phyloP scores from a whole-genome alignment of 2,329 filamentous ascomycete species.

The Stromatinia cepivora region DNA sequence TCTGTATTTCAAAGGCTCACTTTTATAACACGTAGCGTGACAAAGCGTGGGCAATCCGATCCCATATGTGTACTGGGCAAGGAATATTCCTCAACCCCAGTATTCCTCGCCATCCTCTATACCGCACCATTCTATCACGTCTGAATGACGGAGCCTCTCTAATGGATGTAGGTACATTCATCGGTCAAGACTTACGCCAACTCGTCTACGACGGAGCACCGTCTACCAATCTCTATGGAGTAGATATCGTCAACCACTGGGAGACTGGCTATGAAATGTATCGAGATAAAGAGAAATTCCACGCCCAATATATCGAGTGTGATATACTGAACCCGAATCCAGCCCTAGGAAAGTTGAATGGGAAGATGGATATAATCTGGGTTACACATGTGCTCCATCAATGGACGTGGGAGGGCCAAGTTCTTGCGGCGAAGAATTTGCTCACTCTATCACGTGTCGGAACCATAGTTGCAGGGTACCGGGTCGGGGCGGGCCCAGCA shows the following conservation, averaged over 20 bases:
- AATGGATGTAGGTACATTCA: conserved; percentile 39
- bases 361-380: conserved; percentile 45
- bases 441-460: conserved; percentile 12
- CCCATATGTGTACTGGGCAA: conserved; percentile 28
- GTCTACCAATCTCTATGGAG: conserved; percentile 39
- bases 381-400: conserved; percentile 48
- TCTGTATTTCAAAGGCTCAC: background rate
- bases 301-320: conserved; percentile 40
- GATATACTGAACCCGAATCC: conserved; percentile 36
- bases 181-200: conserved; percentile 44
- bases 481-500: background rate
- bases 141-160: conserved; percentile 26
- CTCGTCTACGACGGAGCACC: conserved; percentile 42
- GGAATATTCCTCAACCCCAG: conserved; percentile 29
- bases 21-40: conserved; percentile 18
- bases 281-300: conserved; percentile 40
- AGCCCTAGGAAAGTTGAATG: conserved; percentile 41
- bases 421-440: conserved; percentile 18
- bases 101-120: conserved; percentile 22
- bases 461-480: conserved; percentile 11
- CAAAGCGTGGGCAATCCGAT: conserved; percentile 24
- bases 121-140: conserved; percentile 24
- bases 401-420: conserved; percentile 44
- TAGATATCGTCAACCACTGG: conserved; percentile 39
- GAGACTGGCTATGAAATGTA: conserved; percentile 44